phyloP scores from a whole-genome alignment of 805 yeast species.

The Komagataella pastoris region DNA sequence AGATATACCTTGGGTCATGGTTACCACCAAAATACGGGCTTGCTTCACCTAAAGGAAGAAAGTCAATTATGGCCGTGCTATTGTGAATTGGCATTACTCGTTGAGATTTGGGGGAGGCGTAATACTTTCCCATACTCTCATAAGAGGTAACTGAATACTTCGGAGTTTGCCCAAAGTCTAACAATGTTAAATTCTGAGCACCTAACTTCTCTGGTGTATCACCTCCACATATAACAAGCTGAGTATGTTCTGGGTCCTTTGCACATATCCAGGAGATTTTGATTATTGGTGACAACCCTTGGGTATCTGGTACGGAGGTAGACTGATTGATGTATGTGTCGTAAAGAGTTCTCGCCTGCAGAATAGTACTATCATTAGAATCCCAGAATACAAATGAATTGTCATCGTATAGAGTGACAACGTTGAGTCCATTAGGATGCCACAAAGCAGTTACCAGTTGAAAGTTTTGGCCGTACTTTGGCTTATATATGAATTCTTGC shows the following conservation, averaged over 20 bases:
- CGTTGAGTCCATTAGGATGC: slow-evolving; percentile 89
- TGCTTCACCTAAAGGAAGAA: slow-evolving; percentile 40
- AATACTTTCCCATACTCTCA: slow-evolving; percentile 69
- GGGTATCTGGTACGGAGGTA: slow-evolving; percentile 9
- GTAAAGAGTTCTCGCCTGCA: slow-evolving; percentile 61
- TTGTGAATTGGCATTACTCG: slow-evolving; percentile 42
- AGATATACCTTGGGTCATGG: slow-evolving; percentile 58
- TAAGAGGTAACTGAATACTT: slow-evolving; percentile 72
- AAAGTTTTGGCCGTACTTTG: slow-evolving; percentile 15
- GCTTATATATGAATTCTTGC: slow-evolving; percentile 38
- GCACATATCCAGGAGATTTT: slow-evolving; percentile 70
- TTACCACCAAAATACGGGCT: slow-evolving; percentile 74
- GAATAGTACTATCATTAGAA: slow-evolving; percentile 55
- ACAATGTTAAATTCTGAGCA: slow-evolving; percentile 31
- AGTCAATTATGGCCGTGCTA: slow-evolving; percentile 25
- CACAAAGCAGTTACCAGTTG: slow-evolving; percentile 40
- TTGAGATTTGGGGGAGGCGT: slow-evolving; percentile 44
- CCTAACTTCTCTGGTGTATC: slow-evolving; percentile 31
- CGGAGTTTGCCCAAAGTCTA: slow-evolving; percentile 75
- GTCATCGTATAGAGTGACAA: slow-evolving; percentile 68
- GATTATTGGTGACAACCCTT: slow-evolving; percentile 22
- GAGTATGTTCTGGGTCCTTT: slow-evolving; percentile 68
- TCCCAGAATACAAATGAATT: slow-evolving; percentile 92
- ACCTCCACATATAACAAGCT: slow-evolving; percentile 60
- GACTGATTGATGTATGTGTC: slow-evolving; percentile 55